A percentile compares a stretch with the other conserved stretches of the same genome.
Evolutionary conservation across 305 asterid genomes (phyloP).

Genomic region (Lippia alba): DNA sequence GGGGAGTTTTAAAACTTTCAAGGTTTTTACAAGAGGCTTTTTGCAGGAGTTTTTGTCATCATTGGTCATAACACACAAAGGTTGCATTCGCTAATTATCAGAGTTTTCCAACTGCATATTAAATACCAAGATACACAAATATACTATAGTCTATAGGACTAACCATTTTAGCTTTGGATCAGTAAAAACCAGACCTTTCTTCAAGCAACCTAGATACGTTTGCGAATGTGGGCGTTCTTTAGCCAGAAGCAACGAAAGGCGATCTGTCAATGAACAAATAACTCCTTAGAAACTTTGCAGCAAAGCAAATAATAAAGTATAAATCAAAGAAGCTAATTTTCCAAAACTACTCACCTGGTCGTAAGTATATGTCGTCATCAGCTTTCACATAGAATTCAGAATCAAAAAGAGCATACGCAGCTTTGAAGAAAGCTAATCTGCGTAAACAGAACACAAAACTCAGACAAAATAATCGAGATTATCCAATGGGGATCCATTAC

Average conservation of each 20-base stretch:
- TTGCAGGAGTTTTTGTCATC: no score
- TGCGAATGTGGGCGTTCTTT: slow-evolving; percentile 92
- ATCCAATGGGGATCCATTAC: no score
- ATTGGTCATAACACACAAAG: no score
- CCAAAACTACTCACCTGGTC: slow-evolving; percentile 72
- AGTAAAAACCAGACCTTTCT: slow-evolving; percentile 94
- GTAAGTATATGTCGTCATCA: slow-evolving; percentile 94
- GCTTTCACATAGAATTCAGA: slow-evolving; percentile 97
- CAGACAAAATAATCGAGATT: slow-evolving; percentile 1
- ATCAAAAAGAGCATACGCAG: slow-evolving; percentile 92
- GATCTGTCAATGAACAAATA: slow-evolving; percentile 60
- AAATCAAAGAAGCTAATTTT: slow-evolving; percentile 32
- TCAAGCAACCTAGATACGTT: slow-evolving; percentile 97
- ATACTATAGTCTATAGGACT: slow-evolving; percentile 46
- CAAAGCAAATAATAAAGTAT: no score
- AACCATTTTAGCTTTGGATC: slow-evolving; percentile 95
- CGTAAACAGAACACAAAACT: slow-evolving; percentile 30
- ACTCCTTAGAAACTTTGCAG: no score
- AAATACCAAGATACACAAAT: no score
- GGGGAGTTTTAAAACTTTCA: no score
- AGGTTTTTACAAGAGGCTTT: no score
- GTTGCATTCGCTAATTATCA: no score
- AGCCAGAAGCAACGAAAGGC: slow-evolving; percentile 91
- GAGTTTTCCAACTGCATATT: no score
- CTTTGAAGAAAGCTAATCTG: slow-evolving; percentile 96